Base-by-base conservation (phyloP, 345 rosid species). In the Hibiscus trionum region DNA sequence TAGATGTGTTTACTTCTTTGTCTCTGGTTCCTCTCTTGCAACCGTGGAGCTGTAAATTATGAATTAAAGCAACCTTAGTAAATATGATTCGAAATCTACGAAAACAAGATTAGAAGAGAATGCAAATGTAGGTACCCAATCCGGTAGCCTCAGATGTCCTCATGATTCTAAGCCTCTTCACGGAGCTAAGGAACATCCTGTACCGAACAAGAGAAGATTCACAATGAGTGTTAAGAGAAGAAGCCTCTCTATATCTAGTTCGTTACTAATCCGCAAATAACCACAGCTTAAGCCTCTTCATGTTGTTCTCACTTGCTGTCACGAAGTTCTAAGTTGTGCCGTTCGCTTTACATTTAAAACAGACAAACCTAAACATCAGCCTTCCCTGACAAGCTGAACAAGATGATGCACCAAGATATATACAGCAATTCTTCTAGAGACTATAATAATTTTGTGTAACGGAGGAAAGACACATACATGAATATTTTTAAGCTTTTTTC, bases 151-250 rank as follows among this genome's bases (percentile, higher is more conserved):
- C 97, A 4, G 86, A 85, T 55, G 82, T 85, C 84, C 89, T 85
- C 93, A 87, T 90, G 80, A 95, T 90, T 82, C 91, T 76, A 66
- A 95, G 96, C 88, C 97, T 89, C 85, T 78, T 92, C 75, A 92
- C 97, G 1, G 90, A 86, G 71, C 73, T 68, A 60, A 86, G 77
- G 74, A 92, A 95, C 96, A 95, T 89, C 85, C 99, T 95, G 84
- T 69, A 67, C n/a, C 58, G 16, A 27, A 67, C 11, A 33, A 26
- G 42, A 67, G 26, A 67, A 4, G 58, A 49, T 27, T 49, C 58
- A 15, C 3, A 27, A 9, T 27, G 29, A 56, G 72, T 5, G 46
- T 53, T 9, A 7, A 21, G 39, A 26, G 24, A 49, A 26, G 42
- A 49, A 42, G 16, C 15, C 44, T 52, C 37, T 39, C 5, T 17